Conservation (phyloP, 495 filamentous ascomycete genomes). For the Halenospora varia region DNA sequence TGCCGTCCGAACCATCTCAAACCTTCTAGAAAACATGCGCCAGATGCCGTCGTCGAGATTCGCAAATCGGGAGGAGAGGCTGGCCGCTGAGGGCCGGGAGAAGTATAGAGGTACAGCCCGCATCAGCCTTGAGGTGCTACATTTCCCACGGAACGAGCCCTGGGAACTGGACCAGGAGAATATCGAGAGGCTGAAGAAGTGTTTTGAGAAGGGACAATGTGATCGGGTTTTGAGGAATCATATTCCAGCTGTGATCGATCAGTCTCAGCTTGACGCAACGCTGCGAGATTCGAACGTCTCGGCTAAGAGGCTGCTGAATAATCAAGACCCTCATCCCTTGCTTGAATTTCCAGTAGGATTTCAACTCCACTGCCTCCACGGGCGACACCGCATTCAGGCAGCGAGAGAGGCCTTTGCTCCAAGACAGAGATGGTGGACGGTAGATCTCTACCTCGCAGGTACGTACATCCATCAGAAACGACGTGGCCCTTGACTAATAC, state of each 20-base stretch:
- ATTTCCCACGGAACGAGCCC: conserved; percentile 5
- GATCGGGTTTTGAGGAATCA: background rate
- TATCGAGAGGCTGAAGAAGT: conserved; percentile 15
- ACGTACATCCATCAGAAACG: conserved; percentile 4
- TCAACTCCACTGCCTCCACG: conserved; percentile 29
- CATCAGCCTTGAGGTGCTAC: conserved; percentile 3
- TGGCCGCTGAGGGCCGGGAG: too few relatives aligned
- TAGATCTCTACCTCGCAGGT: conserved; percentile 19
- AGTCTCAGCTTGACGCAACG: conserved; percentile 10
- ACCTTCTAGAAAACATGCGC: too few relatives aligned
- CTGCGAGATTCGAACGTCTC: conserved; percentile 4
- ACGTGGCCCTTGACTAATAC: conserved; percentile 6
- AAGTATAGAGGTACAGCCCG: conserved; percentile 11
- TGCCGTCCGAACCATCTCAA: too few relatives aligned
- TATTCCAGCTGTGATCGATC: conserved; percentile 10
- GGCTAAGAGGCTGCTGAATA: conserved; percentile 5
- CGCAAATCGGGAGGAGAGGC: too few relatives aligned
- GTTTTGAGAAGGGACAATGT: conserved; percentile 9
- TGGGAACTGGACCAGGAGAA: conserved; percentile 15
- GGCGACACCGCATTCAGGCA: conserved; percentile 32
- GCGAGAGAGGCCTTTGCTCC: conserved; percentile 20
- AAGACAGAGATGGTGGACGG: conserved; percentile 33
- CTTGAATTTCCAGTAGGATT: conserved; percentile 2
- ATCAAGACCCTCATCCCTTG: background rate
- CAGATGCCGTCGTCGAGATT: too few relatives aligned